Conservation (phyloP, 352 stramenopile genomes). For the Pythium plurisporium region DNA sequence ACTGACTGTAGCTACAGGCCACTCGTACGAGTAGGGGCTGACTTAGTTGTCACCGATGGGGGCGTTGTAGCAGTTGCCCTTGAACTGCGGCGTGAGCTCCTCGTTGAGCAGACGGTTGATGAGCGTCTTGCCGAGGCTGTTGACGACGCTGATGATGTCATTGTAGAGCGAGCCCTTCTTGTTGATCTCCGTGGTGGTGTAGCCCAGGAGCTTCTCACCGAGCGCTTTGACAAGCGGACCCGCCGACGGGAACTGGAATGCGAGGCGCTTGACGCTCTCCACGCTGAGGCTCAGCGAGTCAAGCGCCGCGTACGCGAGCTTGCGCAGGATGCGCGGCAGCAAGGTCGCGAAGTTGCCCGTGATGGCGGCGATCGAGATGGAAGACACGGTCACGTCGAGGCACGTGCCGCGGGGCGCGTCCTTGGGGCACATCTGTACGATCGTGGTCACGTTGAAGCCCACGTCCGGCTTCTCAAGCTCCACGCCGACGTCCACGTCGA, state of each 20-base stretch:
- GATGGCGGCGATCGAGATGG: slow-evolving; percentile 34
- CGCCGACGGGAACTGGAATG: slow-evolving; percentile 35
- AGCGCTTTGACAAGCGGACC: slow-evolving; percentile 36
- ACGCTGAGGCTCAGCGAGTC: slow-evolving; percentile 30
- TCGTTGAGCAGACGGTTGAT: slow-evolving; percentile 42
- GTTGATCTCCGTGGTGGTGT: slow-evolving; percentile 46
- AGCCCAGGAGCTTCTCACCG: slow-evolving; percentile 38
- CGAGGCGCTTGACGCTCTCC: slow-evolving; percentile 43
- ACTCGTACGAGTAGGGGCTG: background rate
- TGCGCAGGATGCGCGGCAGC: slow-evolving; percentile 27
- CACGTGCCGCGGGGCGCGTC: slow-evolving; percentile 30
- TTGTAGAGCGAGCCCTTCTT: slow-evolving; percentile 61
- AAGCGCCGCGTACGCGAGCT: slow-evolving; percentile 20
- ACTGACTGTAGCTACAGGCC: background rate
- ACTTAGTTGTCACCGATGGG: slow-evolving; percentile 6
- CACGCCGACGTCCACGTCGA: slow-evolving; percentile 38
- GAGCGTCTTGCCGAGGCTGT: slow-evolving; percentile 39
- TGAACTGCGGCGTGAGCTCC: slow-evolving; percentile 37
- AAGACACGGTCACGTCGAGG: slow-evolving; percentile 41
- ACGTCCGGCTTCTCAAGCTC: slow-evolving; percentile 31
- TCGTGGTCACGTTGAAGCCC: slow-evolving; percentile 30
- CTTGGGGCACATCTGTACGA: slow-evolving; percentile 36
- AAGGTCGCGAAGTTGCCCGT: slow-evolving; percentile 24
- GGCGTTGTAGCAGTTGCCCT: slow-evolving; percentile 36
- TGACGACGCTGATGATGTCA: slow-evolving; percentile 35